Percentiles rank a stretch among this genome's conserved stretches.
Conservation (phyloP, 441 rosid species). For the Erodium texanum region DNA sequence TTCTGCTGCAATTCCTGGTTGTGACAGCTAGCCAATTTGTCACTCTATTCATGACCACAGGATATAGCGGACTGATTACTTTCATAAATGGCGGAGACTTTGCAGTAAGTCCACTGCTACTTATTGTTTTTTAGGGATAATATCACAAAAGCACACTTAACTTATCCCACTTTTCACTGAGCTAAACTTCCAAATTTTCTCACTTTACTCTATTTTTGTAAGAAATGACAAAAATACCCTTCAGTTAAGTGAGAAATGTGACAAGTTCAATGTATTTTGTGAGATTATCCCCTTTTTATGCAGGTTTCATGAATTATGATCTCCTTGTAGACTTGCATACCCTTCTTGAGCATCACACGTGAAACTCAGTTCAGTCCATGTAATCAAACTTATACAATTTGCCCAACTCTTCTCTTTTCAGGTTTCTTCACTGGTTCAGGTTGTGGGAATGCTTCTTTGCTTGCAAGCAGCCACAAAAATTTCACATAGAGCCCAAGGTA, state of each 20-base stretch:
- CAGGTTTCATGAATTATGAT: not conserved
- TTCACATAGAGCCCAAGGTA: constrained; percentile 78
- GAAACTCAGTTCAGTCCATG: constrained; percentile 3
- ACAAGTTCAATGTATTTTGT: too few relatives aligned
- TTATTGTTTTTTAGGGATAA: constrained; percentile 3
- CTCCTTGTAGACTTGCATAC: not conserved
- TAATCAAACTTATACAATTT: not conserved
- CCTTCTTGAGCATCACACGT: not conserved
- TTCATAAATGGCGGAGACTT: constrained; percentile 71
- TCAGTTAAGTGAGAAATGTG: too few relatives aligned
- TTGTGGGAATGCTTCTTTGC: constrained; percentile 72
- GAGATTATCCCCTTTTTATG: not conserved
- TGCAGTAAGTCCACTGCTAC: constrained; percentile 48
- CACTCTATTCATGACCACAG: constrained; percentile 74
- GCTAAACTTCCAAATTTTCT: too few relatives aligned
- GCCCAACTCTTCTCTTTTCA: constrained; percentile 21
- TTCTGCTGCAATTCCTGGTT: constrained; percentile 60
- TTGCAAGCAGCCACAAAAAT: constrained; percentile 87
- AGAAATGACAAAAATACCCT: too few relatives aligned
- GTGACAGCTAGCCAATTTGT: constrained; percentile 64
- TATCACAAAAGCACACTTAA: too few relatives aligned
- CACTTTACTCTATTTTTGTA: too few relatives aligned
- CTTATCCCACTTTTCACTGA: not conserved
- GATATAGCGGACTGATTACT: constrained; percentile 50
- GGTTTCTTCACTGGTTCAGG: constrained; percentile 82